Percentiles rank a stretch among this genome's conserved stretches.
Evolutionary conservation across 1,284 basidiomycete genomes (phyloP).

Genomic region (Cronartium ribicola): DNA sequence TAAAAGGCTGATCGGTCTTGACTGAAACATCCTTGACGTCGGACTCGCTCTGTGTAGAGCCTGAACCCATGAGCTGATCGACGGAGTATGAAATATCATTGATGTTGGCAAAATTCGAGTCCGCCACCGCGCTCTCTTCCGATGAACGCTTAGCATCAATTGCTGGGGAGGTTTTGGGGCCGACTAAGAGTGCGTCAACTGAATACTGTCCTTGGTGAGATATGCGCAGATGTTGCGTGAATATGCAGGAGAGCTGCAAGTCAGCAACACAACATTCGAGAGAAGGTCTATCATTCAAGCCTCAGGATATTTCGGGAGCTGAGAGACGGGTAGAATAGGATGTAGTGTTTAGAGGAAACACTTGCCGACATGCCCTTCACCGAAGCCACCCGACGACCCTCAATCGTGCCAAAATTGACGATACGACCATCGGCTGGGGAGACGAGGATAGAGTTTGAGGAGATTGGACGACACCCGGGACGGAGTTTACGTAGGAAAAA

Average conservation of each 20-base stretch:
- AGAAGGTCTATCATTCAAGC: too few species aligned
- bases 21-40: neutral
- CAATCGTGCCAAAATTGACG: slow-evolving; percentile 86
- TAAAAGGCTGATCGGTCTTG: neutral
- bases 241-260: slow-evolving; percentile 8
- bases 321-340: neutral
- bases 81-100: slow-evolving; percentile 96
- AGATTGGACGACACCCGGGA: slow-evolving; percentile 74
- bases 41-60: slow-evolving; percentile 43
- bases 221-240: neutral
- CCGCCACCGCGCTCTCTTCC: slow-evolving; percentile 43
- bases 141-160: slow-evolving; percentile 33
- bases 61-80: slow-evolving; percentile 61
- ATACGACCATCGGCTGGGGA: slow-evolving; percentile 91
- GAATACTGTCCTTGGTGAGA: slow-evolving; percentile 39
- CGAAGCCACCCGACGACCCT: slow-evolving; percentile 77
- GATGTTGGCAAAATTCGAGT: slow-evolving; percentile 75
- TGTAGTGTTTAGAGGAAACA: slow-evolving; percentile 60
- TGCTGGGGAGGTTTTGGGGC: slow-evolving; percentile 18
- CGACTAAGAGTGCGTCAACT: slow-evolving; percentile 42
- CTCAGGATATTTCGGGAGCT: neutral
- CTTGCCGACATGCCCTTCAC: slow-evolving; percentile 83
- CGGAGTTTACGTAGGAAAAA: slow-evolving; percentile 93
- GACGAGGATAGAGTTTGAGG: slow-evolving; percentile 59
- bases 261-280: slow-evolving; percentile 1